These are phyloP conservation scores for Acacia crassicarpa DNA, from an alignment of 306 rosid genomes.

Conservation along the genomic window DNA sequence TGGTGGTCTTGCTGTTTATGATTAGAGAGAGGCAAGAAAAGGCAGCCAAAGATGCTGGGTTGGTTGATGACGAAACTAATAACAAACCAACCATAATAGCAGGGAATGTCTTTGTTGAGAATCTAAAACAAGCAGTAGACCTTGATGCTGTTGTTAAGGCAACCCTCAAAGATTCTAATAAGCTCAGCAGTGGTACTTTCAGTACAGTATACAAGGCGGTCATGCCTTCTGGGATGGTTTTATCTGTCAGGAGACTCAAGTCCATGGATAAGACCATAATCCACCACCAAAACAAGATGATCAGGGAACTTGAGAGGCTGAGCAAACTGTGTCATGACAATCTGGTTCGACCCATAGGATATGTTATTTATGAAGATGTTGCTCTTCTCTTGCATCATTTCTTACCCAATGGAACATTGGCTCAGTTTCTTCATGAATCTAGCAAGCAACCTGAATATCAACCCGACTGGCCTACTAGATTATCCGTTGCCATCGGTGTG, in stretches of 20 bases:
- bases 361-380: slow-evolving; percentile 91
- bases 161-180: slow-evolving; percentile 81
- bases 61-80: slow-evolving; percentile 53
- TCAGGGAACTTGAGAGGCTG: slow-evolving; percentile 94
- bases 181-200: slow-evolving; percentile 87
- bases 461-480: slow-evolving; percentile 90
- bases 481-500: slow-evolving; percentile 84
- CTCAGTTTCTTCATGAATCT: slow-evolving; percentile 89
- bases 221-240: slow-evolving; percentile 91
- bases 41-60: slow-evolving; percentile 67
- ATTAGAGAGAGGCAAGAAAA: slow-evolving; percentile 87
- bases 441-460: slow-evolving; percentile 70
- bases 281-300: slow-evolving; percentile 96
- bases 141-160: slow-evolving; percentile 90
- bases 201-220: slow-evolving; percentile 90
- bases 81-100: slow-evolving; percentile 70
- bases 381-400: slow-evolving; percentile 90
- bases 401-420: slow-evolving; percentile 81
- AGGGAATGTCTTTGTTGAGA: slow-evolving; percentile 80
- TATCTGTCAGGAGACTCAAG: slow-evolving; percentile 87
- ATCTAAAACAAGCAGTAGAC: slow-evolving; percentile 88
- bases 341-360: slow-evolving; percentile 84
- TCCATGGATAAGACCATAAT: slow-evolving; percentile 94
- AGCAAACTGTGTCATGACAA: slow-evolving; percentile 86
- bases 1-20: slow-evolving; percentile 90